Evolutionary conservation across 1,139 yeast genomes (phyloP).

Genomic region (Suhomyces bokatorum): DNA sequence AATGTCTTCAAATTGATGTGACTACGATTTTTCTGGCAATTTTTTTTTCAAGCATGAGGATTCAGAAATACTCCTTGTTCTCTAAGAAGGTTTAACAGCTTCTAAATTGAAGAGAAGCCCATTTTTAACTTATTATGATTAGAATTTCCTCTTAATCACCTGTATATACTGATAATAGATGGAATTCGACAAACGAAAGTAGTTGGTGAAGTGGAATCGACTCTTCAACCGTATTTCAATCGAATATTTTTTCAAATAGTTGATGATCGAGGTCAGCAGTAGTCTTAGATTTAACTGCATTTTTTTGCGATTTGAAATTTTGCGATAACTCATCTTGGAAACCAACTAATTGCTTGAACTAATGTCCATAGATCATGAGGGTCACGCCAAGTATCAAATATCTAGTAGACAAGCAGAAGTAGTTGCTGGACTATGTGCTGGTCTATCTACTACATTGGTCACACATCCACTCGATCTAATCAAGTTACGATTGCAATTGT

Average conservation of each 20-base stretch:
- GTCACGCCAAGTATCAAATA: background rate
- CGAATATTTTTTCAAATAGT: background rate
- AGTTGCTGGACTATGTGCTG: slow-evolving; percentile 80
- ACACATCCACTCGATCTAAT: slow-evolving; percentile 89
- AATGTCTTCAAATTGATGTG: background rate
- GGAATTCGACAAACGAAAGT: no score
- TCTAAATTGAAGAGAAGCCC: background rate
- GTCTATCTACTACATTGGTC: slow-evolving; percentile 72
- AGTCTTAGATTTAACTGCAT: background rate
- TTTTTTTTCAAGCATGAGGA: background rate
- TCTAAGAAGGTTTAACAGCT: background rate
- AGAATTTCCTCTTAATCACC: background rate
- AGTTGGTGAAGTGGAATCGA: no score
- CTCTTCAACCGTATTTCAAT: no score
- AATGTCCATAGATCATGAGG: background rate
- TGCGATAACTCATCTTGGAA: slow-evolving; percentile 1
- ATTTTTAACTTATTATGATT: no score
- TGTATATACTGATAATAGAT: background rate
- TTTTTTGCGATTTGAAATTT: background rate
- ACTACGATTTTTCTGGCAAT: background rate
- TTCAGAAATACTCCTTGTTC: background rate
- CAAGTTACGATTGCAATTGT: slow-evolving; percentile 73
- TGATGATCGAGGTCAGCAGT: background rate
- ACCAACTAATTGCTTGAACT: background rate
- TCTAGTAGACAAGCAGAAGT: slow-evolving; percentile 47